phyloP scores from a whole-genome alignment of 148 eudicot genomes.

The Fagopyrum esculentum region DNA sequence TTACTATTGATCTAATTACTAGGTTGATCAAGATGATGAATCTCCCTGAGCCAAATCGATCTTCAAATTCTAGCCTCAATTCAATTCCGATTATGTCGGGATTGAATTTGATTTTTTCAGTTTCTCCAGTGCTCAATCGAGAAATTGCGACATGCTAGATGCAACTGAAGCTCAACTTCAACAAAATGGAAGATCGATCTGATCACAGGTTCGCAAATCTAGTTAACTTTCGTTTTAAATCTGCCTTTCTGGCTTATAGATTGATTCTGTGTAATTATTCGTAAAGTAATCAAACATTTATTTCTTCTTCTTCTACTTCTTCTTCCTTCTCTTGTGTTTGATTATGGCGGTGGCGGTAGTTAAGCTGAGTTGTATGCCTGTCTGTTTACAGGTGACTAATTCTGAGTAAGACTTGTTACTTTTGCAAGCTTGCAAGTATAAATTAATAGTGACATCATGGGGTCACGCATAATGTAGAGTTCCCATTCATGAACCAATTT shows the following conservation, averaged over 20 bases:
- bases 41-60: background rate
- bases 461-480: background rate
- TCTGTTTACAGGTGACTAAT: background rate
- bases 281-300: background rate
- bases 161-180: background rate
- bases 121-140: background rate
- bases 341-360: background rate
- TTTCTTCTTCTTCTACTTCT: background rate
- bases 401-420: background rate
- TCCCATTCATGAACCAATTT: background rate
- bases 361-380: background rate
- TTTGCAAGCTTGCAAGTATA: background rate
- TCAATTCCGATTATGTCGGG: background rate
- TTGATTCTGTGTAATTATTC: background rate
- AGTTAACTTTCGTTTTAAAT: background rate
- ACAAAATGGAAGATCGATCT: background rate
- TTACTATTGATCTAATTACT: background rate
- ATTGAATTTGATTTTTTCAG: constrained; percentile 4
- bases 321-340: background rate
- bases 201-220: background rate
- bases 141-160: background rate
- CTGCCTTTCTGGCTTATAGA: background rate
- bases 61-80: background rate
- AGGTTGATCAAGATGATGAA: background rate
- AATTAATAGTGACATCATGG: background rate